These are phyloP conservation scores for Silybum marianum DNA, from an alignment of 129 eudicot species.

Conservation along the genomic window DNA sequence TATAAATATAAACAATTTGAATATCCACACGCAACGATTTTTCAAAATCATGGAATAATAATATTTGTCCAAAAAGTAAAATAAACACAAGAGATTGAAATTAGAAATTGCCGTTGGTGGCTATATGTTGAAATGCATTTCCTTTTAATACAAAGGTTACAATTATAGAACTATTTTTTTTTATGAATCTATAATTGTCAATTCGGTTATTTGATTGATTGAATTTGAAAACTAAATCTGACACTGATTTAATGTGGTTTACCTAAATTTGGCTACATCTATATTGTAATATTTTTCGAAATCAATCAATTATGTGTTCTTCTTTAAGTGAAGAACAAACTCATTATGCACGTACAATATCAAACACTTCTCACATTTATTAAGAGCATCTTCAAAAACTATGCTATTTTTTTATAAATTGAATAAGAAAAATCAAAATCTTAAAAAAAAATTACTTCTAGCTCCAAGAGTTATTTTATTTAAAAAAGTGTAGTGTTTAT, in stretches of 20 bases:
- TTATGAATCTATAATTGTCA: conserved; percentile 17
- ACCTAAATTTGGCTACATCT: neutral
- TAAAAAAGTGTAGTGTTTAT: too few species aligned
- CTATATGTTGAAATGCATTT: neutral
- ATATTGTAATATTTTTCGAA: too few species aligned
- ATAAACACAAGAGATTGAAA: neutral
- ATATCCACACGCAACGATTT: neutral
- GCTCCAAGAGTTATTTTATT: too few species aligned
- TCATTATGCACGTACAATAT: too few species aligned
- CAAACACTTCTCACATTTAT: too few species aligned
- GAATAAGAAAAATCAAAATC: too few species aligned
- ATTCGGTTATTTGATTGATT: conserved; percentile 28
- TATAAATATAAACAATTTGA: neutral
- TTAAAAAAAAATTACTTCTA: too few species aligned
- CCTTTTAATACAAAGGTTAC: neutral
- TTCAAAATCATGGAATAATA: conserved; percentile 8
- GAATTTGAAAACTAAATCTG: conserved; percentile 7
- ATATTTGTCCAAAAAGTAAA: conserved; percentile 9
- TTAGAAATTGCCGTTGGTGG: neutral
- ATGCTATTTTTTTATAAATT: too few species aligned
- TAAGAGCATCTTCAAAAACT: too few species aligned
- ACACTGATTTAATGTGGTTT: neutral
- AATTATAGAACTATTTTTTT: conserved; percentile 2
- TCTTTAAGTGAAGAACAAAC: too few species aligned
- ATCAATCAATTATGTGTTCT: too few species aligned